Evolutionary conservation across 169 alveolate species (phyloP).

Genomic region (Plasmodium fragile): DNA sequence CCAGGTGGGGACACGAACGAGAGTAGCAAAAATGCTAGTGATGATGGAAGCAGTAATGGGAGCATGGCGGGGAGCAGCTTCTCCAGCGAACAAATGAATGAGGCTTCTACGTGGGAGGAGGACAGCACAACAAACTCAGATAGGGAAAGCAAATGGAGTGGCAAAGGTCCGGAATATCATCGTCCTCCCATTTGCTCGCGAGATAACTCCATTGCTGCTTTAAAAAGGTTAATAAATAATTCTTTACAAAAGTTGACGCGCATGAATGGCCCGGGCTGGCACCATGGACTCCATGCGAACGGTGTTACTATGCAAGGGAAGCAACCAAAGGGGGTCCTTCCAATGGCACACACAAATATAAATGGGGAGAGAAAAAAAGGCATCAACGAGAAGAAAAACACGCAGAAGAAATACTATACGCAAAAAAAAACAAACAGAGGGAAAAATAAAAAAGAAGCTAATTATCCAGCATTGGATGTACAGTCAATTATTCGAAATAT

Average conservation of each 20-base stretch:
- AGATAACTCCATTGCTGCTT: not conserved
- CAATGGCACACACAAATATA: not conserved
- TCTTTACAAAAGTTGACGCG: not conserved
- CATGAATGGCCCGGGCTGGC: not conserved
- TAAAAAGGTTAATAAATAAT: not conserved
- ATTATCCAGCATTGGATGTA: not conserved
- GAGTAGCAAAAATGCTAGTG: not conserved
- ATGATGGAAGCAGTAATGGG: not conserved
- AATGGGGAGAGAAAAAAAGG: not conserved
- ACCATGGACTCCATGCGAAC: not conserved
- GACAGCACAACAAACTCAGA: not conserved
- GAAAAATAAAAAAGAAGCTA: not conserved
- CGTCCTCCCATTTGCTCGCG: not conserved
- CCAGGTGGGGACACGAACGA: not conserved
- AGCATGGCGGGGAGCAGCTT: not conserved
- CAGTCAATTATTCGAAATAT: constrained; percentile 9
- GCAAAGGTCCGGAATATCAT: not conserved
- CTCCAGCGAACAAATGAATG: not conserved
- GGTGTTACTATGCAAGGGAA: not conserved
- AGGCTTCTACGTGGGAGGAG: not conserved
- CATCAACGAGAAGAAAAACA: not conserved
- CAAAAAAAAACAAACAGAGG: not conserved
- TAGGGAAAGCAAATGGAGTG: not conserved
- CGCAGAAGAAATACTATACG: not conserved
- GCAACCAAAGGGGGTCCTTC: not conserved